Percentiles rank a stretch among this genome's conserved stretches.
phyloP scores from a whole-genome alignment of 192 early-diverging fungal genomes.

The Backusella circina region DNA sequence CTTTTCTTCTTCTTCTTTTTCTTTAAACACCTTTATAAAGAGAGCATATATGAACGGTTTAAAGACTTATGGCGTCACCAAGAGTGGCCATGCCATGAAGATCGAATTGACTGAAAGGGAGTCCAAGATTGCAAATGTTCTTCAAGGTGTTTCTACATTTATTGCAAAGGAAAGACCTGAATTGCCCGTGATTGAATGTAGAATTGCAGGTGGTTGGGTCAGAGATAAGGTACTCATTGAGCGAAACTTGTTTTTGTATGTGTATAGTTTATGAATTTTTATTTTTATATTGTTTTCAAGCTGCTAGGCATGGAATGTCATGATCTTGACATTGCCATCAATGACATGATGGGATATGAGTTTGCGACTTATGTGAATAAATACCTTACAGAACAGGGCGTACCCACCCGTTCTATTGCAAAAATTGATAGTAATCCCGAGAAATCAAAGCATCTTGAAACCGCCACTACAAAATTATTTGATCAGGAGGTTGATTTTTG shows the following conservation, averaged over 20 bases:
- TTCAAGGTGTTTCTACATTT: constrained; percentile 56
- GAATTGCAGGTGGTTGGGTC: constrained; percentile 99
- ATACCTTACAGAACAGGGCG: constrained; percentile 48
- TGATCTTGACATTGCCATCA: constrained; percentile 94
- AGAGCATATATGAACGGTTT: neutral
- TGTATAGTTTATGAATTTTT: neutral
- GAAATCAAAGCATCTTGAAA: constrained; percentile 96
- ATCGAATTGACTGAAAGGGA: constrained; percentile 61
- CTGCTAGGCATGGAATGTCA: constrained; percentile 81
- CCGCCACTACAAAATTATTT: constrained; percentile 83
- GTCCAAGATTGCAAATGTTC: constrained; percentile 61
- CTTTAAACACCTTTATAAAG: neutral
- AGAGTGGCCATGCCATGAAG: constrained; percentile 25
- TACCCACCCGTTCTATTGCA: constrained; percentile 51
- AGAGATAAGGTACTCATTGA: constrained; percentile 77
- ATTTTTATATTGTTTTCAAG: constrained; percentile 28
- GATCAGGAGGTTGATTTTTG: constrained; percentile 89
- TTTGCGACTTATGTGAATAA: constrained; percentile 77
- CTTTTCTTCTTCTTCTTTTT: neutral
- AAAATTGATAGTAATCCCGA: constrained; percentile 93
- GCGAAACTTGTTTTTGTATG: neutral
- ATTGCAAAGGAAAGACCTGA: constrained; percentile 45
- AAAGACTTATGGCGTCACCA: constrained; percentile 18
- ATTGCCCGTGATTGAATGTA: constrained; percentile 56
- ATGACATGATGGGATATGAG: constrained; percentile 89